Evolutionary conservation across 257 asterid species (phyloP), one percentile per base, ranked within the genome.

Genomic region (Ocimum tenuiflorum): DNA sequence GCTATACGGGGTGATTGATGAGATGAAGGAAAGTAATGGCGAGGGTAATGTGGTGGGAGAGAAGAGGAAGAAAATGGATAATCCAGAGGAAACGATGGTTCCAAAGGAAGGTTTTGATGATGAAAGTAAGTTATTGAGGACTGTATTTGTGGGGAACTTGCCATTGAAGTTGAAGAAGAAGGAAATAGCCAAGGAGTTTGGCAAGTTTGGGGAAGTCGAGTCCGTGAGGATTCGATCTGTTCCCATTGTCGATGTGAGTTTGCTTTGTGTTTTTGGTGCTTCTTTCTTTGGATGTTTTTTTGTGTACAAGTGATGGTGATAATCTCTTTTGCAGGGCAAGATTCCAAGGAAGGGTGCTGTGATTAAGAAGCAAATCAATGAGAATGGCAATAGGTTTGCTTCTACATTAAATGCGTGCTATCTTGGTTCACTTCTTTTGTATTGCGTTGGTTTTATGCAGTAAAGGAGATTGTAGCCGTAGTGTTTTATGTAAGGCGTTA

Each of bases 91-190:
- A 75, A 66, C 68, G 61, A 72, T 88, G 86, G 91, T 94, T 22
- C 36, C 87, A 3, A 85, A 83, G 56, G 96, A 89, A 78, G 96
- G 91, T 6, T 89, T 94, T 74, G 99, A 94, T 75, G 99, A 94
- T 65, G 99, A 94, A 73, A 71, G 63, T 45, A 90, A 94, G 89
- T 86, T 90, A 12, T 61, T 86, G 31, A 90, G 97, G 80, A 90
- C 97, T 63, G 82, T 90, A n/a, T 89, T 94, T 59, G 95, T 88
- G 20, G 97, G 99, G 65, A 92, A 94, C 73, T 82, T 94, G 75
- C 92, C 95, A 0, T 68, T 90, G 70, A 94, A 88, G 80, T 69
- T 82, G 35, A 94, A 88, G 90, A 94, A 94, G 69, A 94, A 89
- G 47, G 87, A 69, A 12, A 65, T 94, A 58, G n/a, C 70, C 3